Conservation (phyloP, 495 filamentous ascomycete genomes). For the Lophium mytilinum region DNA sequence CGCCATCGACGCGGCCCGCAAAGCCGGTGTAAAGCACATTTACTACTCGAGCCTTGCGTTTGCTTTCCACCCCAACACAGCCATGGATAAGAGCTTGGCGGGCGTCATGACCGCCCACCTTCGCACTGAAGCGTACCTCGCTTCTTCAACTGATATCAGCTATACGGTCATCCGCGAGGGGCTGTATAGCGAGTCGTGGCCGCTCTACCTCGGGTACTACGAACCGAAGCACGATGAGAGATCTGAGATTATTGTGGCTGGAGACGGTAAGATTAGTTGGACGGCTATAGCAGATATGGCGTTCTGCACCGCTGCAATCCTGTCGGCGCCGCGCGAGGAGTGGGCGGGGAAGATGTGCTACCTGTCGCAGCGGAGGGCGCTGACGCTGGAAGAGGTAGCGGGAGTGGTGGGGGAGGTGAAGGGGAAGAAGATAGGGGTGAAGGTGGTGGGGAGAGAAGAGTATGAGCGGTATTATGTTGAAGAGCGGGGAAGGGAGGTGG, state of each 20-base stretch:
- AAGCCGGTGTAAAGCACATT: constrained; percentile 52
- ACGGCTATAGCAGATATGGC: constrained; percentile 40
- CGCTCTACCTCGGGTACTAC: constrained; percentile 60
- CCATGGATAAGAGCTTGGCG: constrained; percentile 17
- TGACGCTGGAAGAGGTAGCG: constrained; percentile 35
- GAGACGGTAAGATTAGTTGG: constrained; percentile 39
- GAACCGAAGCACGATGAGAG: constrained; percentile 23
- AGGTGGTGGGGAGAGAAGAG: constrained; percentile 33
- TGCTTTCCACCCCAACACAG: constrained; percentile 31
- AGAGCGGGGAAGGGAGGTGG: constrained; percentile 29
- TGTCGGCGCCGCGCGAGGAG: constrained; percentile 25
- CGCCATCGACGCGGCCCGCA: constrained; percentile 51
- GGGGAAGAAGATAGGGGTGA: constrained; percentile 29
- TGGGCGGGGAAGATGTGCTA: constrained; percentile 35
- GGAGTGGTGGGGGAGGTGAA: constrained; percentile 32
- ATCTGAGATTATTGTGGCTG: constrained; percentile 32
- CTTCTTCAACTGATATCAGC: constrained; percentile 31
- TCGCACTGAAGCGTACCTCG: constrained; percentile 51
- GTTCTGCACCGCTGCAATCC: constrained; percentile 34
- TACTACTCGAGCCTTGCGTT: constrained; percentile 64
- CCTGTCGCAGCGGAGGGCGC: constrained; percentile 28
- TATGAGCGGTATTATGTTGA: constrained; percentile 36
- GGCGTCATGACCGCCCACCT: constrained; percentile 65
- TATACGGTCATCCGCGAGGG: constrained; percentile 55
- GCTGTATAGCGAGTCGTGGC: constrained; percentile 59